These are phyloP conservation scores for Tulasnella sp. DNA, from an alignment of 768 basidiomycete species.

Conservation along the genomic window DNA sequence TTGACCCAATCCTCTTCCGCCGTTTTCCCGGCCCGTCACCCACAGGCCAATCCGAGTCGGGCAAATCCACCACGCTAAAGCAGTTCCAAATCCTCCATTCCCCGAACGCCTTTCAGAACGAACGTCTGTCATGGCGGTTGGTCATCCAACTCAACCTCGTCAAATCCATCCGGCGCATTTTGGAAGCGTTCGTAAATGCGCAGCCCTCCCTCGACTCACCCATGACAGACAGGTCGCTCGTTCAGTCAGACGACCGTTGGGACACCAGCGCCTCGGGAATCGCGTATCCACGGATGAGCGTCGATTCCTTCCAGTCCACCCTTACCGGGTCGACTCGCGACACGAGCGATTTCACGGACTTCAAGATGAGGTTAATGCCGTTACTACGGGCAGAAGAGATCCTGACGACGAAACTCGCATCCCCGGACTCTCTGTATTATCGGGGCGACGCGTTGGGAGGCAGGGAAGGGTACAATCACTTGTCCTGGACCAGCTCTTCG, in stretches of 20 bases:
- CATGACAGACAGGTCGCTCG: background rate
- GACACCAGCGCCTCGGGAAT: conserved; percentile 8
- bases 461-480: conserved; percentile 8
- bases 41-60: conserved; percentile 43
- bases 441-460: conserved; percentile 9
- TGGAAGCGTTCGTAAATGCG: conserved; percentile 40
- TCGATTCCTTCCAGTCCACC: background rate
- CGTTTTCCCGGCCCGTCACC: background rate
- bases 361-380: conserved; percentile 2
- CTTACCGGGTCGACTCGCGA: background rate
- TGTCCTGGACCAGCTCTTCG: conserved; percentile 1
- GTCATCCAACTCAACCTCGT: conserved; percentile 59
- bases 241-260: conserved; percentile 7
- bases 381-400: conserved; percentile 9
- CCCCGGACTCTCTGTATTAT: conserved; percentile 9
- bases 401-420: conserved; percentile 7
- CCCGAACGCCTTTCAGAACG: conserved; percentile 46
- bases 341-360: conserved; percentile 7
- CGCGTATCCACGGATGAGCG: conserved; percentile 7
- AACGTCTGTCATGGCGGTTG: conserved; percentile 48
- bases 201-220: conserved; percentile 15
- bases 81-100: conserved; percentile 57
- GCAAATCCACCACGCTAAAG: conserved; percentile 70
- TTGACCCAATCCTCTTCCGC: background rate
- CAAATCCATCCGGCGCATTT: conserved; percentile 47